These are phyloP conservation scores for Paraphoma sp. DNA, from an alignment of 2,329 filamentous ascomycete species.

Conservation along the genomic window DNA sequence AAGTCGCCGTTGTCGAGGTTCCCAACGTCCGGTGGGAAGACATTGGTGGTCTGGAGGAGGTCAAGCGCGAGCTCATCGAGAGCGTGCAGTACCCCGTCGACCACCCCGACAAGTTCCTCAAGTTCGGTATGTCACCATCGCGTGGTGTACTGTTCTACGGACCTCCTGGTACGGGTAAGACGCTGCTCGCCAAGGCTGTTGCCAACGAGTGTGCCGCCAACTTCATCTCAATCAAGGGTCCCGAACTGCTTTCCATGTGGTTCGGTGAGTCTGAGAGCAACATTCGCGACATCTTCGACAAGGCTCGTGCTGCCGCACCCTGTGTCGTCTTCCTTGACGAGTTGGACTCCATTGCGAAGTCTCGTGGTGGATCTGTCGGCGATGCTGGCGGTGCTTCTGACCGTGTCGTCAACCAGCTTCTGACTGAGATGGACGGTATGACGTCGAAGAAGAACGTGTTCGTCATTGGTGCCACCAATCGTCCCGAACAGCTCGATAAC, in stretches of 20 bases:
- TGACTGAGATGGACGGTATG: slow-evolving; percentile 99
- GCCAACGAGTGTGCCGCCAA: slow-evolving; percentile 99
- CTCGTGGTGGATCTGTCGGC: slow-evolving; percentile 93
- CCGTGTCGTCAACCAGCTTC: slow-evolving; percentile 99
- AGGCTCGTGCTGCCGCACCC: slow-evolving; percentile 95
- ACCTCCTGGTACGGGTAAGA: slow-evolving; percentile 99
- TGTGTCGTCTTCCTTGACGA: slow-evolving; percentile 99
- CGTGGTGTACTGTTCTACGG: slow-evolving; percentile 99
- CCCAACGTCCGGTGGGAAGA: slow-evolving; percentile 99
- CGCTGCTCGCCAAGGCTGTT: slow-evolving; percentile 97
- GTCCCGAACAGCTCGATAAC: slow-evolving; percentile 97
- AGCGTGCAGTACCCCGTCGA: slow-evolving; percentile 99
- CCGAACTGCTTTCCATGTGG: slow-evolving; percentile 99
- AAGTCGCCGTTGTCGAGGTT: slow-evolving; percentile 98
- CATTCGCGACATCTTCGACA: slow-evolving; percentile 99
- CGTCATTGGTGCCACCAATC: slow-evolving; percentile 98
- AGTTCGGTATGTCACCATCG: slow-evolving; percentile 97
- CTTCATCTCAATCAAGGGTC: slow-evolving; percentile 99
- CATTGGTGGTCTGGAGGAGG: slow-evolving; percentile 95
- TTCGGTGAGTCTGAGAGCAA: slow-evolving; percentile 99
- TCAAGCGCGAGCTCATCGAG: slow-evolving; percentile 99
- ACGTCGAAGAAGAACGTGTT: slow-evolving; percentile 99
- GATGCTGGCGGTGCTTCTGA: slow-evolving; percentile 98
- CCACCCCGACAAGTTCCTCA: slow-evolving; percentile 99
- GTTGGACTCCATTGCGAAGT: slow-evolving; percentile 98